Base-by-base conservation (phyloP, 495 filamentous ascomycete species). In the Trichoderma virens region DNA sequence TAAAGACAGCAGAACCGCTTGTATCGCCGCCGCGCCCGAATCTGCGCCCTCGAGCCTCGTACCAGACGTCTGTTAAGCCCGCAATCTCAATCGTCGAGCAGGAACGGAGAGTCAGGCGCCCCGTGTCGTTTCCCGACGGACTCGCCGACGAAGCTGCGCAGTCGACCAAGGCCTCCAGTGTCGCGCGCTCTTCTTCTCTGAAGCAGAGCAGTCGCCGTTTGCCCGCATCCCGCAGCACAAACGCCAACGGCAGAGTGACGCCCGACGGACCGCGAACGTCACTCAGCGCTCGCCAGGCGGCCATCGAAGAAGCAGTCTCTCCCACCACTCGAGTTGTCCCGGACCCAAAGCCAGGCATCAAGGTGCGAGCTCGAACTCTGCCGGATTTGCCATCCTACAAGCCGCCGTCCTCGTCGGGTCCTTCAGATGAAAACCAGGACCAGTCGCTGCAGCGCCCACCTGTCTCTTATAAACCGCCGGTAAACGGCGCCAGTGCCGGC, bases 361-460 rank as follows among this genome's bases (percentile, higher is more conserved):
- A 68, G 67, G 74, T 74, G 61, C 67, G 66, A 67, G 68, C 70
- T 45, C 73, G 73, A 43, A 74, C 74, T 18, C 79, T 77, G 67
- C 76, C 75, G 16, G 75, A 80, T 65, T 65, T 76, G 43, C 45
- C 76, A 45, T 65, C 76, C 34, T 73, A 73, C 59, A 77, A 74
- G 62, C 66, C 72, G 23, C 47, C 75, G 54, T 65, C 70, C 60
- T 67, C 66, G 28, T 66, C 69, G 62, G 71, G 35, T 23, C 63
- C 20, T 27, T 63, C 70, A 20, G 72, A 79, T 74, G 79, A 80
- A 13, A 77, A 68, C 66, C 76, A 72, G 59, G 74, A 65, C 51
- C 68, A 68, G 8, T 28, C 74, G 59, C 71, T 70, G 62, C 68
- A 68, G 41, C 78, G 79, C 56, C 78, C 78, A 64, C 78, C 78